Evolutionary conservation across 768 basidiomycete species (phyloP).

Genomic region (Kwoniella dendrophila): DNA sequence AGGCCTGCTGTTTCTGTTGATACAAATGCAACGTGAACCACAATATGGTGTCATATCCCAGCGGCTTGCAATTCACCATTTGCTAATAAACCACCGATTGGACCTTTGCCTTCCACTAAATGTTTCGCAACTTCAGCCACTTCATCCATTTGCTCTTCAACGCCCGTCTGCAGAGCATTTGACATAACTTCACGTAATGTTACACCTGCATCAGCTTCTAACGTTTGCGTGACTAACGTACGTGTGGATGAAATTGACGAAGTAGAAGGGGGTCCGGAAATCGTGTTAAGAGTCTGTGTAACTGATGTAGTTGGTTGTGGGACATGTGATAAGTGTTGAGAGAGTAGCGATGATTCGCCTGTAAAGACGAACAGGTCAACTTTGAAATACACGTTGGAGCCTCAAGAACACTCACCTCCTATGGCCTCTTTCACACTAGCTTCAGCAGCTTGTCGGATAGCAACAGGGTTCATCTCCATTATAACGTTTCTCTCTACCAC

Average conservation of each 20-base stretch:
- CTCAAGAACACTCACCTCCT: slow-evolving; percentile 13
- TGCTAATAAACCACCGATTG: background rate
- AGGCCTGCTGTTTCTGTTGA: no score
- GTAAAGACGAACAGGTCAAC: background rate
- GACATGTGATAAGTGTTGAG: slow-evolving; percentile 23
- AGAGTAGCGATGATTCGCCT: slow-evolving; percentile 21
- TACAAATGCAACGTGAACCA: no score
- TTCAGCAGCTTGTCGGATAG: slow-evolving; percentile 31
- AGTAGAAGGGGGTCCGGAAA: slow-evolving; percentile 2
- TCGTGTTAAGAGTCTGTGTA: slow-evolving; percentile 1
- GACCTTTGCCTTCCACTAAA: slow-evolving; percentile 13
- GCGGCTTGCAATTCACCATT: no score
- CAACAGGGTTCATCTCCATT: slow-evolving; percentile 36
- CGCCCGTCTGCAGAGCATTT: slow-evolving; percentile 30
- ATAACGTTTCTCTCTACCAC: slow-evolving; percentile 8
- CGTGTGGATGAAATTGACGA: slow-evolving; percentile 12
- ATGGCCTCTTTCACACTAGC: slow-evolving; percentile 19
- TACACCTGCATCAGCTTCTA: slow-evolving; percentile 23
- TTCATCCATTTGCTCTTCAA: slow-evolving; percentile 29
- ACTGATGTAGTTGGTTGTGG: slow-evolving; percentile 11
- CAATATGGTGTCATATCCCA: no score
- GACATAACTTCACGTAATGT: slow-evolving; percentile 24
- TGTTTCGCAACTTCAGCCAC: slow-evolving; percentile 20
- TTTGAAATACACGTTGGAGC: background rate
- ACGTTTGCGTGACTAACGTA: slow-evolving; percentile 25